Base-by-base conservation (phyloP, 352 stramenopile genomes). In the Pythium scleroteichum region DNA sequence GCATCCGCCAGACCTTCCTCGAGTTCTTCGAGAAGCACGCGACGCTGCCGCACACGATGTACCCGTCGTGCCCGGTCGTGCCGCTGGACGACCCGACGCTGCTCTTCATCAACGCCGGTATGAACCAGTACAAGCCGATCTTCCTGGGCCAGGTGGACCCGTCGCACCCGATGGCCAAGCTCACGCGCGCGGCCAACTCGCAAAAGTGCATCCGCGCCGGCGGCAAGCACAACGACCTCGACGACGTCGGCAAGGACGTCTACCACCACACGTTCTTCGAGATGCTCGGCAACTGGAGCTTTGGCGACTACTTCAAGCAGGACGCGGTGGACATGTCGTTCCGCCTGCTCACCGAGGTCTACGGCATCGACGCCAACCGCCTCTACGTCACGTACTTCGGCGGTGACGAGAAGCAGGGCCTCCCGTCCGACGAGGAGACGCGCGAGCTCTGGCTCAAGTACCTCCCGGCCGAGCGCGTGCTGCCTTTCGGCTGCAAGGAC, bases 231-330 rank as follows among this genome's bases (percentile, higher is more conserved):
- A 99, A 99, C 71, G 97, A 99, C 79, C 87, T 99, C 35, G 97
- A 99, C 59, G 97, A 99, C 75, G 97, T 99, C 7, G 97, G 97
- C 44, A 96, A 96, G 66, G 97, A 99, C 80, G 97, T 97, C 32
- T 99, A 99, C 75, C 97, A 99, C 78, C 97, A 99, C 75, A 99
- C 97, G 24, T 99, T 99, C 73, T 99, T 99, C 72, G 97, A 99
- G 73, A 99, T 99, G 97, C 78, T 99, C 27, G 97, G 97, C 24
- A 98, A 96, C 67, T 99, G 97, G 97, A 98, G 82, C 41, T 99
- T 99, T 79, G 97, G 96, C 48, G 79, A 99, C 79, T 99, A 99
- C 77, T 99, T 99, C 68, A 99, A 99, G 84, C 73, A 97, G 41
- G 96, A 99, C 61, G 96, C 97, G 5, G 98, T 99, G 64, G 87